These are phyloP conservation scores for Simplicillium aogashimaense DNA, from an alignment of 2,329 filamentous ascomycete species.

Conservation along the genomic window DNA sequence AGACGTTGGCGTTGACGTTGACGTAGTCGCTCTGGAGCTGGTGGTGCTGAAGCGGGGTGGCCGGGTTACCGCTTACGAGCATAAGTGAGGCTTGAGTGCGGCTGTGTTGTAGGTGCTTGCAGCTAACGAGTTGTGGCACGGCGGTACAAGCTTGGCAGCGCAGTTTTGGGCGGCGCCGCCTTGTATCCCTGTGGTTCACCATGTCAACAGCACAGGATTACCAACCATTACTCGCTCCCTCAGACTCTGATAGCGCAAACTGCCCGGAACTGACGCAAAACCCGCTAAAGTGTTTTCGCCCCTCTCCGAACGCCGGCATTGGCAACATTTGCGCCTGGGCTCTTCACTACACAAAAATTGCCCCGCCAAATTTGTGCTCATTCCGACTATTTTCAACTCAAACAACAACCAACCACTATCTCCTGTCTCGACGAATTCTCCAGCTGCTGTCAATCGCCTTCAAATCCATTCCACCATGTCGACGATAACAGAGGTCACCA, in stretches of 20 bases:
- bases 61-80: slow-evolving; percentile 1
- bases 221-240: not conserved
- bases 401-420: slow-evolving; percentile 3
- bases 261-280: slow-evolving; percentile 14
- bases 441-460: slow-evolving; percentile 11
- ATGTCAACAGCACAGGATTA: too few species aligned
- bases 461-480: too few species aligned
- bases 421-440: not conserved
- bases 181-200: too few species aligned
- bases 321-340: not conserved
- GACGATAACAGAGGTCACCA: slow-evolving; percentile 66
- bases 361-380: slow-evolving; percentile 9
- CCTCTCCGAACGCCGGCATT: slow-evolving; percentile 8
- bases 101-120: not conserved
- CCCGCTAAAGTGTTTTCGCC: slow-evolving; percentile 2
- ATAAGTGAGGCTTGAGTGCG: not conserved
- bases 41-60: not conserved
- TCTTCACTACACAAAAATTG: slow-evolving; percentile 1
- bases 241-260: slow-evolving; percentile 4
- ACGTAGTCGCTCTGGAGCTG: not conserved
- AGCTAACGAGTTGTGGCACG: slow-evolving; percentile 1
- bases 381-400: slow-evolving; percentile 9
- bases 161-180: too few species aligned
- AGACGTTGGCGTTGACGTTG: slow-evolving; percentile 3
- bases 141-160: too few species aligned